Percentiles rank a stretch among this genome's conserved stretches.
Conservation (phyloP, 2,329 filamentous ascomycete genomes). For the Neonectria sp. region DNA sequence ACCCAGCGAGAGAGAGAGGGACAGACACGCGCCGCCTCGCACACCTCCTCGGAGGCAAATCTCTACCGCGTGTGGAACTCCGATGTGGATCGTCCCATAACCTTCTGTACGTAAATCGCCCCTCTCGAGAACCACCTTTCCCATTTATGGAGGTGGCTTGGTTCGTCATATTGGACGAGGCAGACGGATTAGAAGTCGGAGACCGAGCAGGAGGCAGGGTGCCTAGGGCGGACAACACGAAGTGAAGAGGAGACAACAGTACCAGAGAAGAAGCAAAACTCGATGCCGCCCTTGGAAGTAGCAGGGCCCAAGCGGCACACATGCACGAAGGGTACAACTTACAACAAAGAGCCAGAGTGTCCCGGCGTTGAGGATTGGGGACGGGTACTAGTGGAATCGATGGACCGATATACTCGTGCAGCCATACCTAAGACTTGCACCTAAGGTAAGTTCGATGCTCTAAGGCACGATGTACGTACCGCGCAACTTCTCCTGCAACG, state of each 20-base stretch:
- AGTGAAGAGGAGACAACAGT: neutral
- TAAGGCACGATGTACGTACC: neutral
- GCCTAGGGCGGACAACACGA: neutral
- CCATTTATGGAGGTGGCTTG: slow-evolving; percentile 24
- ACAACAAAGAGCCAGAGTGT: neutral
- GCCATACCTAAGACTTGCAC: neutral
- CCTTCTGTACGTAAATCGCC: slow-evolving; percentile 30
- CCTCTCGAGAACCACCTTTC: slow-evolving; percentile 21
- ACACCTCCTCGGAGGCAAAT: slow-evolving; percentile 14
- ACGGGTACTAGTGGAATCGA: slow-evolving; percentile 4
- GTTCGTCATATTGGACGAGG: slow-evolving; percentile 12
- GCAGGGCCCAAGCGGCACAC: neutral
- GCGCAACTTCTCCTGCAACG: neutral
- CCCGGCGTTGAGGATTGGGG: slow-evolving; percentile 2
- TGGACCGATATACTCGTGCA: slow-evolving; percentile 2
- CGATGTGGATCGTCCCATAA: slow-evolving; percentile 27
- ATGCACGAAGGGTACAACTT: neutral
- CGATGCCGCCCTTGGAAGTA: neutral
- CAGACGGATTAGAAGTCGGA: neutral
- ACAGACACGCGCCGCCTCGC: neutral
- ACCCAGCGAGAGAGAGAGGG: neutral
- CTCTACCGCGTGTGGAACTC: slow-evolving; percentile 23
- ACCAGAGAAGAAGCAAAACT: slow-evolving; percentile 1
- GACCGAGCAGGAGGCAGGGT: neutral
- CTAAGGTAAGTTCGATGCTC: neutral